A percentile compares a stretch with the other conserved stretches of the same genome.
phyloP scores from a whole-genome alignment of 345 rosid species.

The Balakata baccata region DNA sequence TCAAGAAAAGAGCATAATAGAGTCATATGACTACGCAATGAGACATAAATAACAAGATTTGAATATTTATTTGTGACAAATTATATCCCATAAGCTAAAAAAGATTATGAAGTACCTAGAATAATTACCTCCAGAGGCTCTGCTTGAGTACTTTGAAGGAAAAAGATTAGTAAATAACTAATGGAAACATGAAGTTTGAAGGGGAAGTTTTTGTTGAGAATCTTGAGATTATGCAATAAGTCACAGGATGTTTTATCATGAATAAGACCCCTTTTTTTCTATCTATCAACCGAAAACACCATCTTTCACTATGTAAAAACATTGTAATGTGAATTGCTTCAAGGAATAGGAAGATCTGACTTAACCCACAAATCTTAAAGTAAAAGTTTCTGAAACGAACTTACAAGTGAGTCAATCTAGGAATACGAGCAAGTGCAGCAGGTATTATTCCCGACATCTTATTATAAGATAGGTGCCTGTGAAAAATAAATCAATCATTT shows the following conservation, averaged over 20 bases:
- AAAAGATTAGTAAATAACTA: not conserved
- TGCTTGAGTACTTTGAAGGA: not conserved
- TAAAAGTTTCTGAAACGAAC: constrained; percentile 23
- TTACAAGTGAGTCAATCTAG: constrained; percentile 78
- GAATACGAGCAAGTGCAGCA: constrained; percentile 63
- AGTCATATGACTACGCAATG: not conserved
- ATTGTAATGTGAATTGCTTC: not conserved
- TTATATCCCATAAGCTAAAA: not conserved
- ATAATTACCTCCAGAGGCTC: not conserved
- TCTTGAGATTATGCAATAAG: not conserved
- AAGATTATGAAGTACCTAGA: not conserved
- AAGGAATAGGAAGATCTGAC: not conserved
- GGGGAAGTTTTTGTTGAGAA: not conserved
- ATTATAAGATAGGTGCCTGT: constrained; percentile 81
- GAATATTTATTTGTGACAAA: not conserved
- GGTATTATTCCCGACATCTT: constrained; percentile 82
- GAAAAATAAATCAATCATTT: constrained; percentile 15
- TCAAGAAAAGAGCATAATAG: not conserved
- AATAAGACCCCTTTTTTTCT: not conserved
- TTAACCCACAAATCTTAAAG: not conserved
- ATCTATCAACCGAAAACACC: not conserved
- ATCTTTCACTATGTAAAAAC: not conserved
- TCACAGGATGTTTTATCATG: not conserved
- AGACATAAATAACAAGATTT: not conserved
- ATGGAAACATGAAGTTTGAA: not conserved